A percentile compares a stretch with the other conserved stretches of the same genome.
phyloP scores from a whole-genome alignment of 768 basidiomycete species.

The Dacryopinax spathularia region DNA sequence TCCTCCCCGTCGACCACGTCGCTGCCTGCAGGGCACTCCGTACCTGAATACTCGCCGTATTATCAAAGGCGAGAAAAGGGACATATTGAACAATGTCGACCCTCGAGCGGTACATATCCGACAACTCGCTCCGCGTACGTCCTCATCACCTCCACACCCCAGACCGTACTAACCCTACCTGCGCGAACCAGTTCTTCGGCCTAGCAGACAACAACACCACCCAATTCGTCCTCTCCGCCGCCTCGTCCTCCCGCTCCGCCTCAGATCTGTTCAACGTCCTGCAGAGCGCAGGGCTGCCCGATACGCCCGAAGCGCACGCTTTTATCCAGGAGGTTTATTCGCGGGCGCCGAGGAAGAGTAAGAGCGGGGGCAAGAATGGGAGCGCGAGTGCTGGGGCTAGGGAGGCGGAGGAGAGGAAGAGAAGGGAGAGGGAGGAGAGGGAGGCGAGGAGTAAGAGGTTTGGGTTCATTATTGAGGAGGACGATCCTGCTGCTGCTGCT shows the following conservation, averaged over 20 bases:
- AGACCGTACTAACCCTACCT: background rate
- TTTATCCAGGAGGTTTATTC: constrained; percentile 68
- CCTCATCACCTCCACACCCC: background rate
- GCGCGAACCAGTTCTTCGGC: constrained; percentile 54
- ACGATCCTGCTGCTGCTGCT: constrained; percentile 23
- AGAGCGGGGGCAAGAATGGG: constrained; percentile 49
- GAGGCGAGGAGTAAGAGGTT: constrained; percentile 58
- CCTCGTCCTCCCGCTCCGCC: constrained; percentile 69
- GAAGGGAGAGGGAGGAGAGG: constrained; percentile 63
- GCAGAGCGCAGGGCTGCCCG: constrained; percentile 61
- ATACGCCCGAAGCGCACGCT: constrained; percentile 60
- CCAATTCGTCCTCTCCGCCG: constrained; percentile 77
- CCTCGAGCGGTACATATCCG: constrained; percentile 21
- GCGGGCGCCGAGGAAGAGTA: constrained; percentile 49
- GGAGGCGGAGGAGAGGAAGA: constrained; percentile 36
- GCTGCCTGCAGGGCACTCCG: no score
- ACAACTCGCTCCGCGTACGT: constrained; percentile 24
- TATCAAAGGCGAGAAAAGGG: no score
- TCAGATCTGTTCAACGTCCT: constrained; percentile 66
- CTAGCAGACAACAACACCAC: constrained; percentile 71
- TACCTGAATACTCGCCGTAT: no score
- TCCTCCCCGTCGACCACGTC: no score
- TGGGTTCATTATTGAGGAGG: constrained; percentile 72
- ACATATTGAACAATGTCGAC: constrained; percentile 7
- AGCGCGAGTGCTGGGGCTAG: constrained; percentile 26